A percentile compares a stretch with the other conserved stretches of the same genome.
phyloP scores from a whole-genome alignment of 768 basidiomycete species.

The Tephrocybe sp. region DNA sequence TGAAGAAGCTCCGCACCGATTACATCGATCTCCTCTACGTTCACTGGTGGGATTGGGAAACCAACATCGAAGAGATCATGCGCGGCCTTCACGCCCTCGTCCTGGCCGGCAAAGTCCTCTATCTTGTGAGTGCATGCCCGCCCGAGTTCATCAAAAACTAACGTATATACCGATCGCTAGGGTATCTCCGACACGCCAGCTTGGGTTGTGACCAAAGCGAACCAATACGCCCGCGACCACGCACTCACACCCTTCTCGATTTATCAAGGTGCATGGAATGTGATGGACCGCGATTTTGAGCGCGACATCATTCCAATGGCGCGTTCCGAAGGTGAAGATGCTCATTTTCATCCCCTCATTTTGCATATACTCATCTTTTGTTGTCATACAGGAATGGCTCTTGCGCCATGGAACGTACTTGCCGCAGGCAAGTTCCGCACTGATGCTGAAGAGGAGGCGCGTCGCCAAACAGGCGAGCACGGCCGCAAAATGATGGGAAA shows the following conservation, averaged over 20 bases:
- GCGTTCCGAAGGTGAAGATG: conserved; percentile 33
- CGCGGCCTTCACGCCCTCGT: conserved; percentile 52
- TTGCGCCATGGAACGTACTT: conserved; percentile 25
- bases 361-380: too few relatives aligned
- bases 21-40: conserved; percentile 50
- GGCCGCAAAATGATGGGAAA: conserved; percentile 15
- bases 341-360: too few relatives aligned
- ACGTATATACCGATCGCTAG: conserved; percentile 13
- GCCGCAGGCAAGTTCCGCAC: conserved; percentile 46
- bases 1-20: conserved; percentile 45
- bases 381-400: conserved; percentile 25
- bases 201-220: conserved; percentile 43
- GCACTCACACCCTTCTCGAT: conserved; percentile 47
- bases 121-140: conserved; percentile 27
- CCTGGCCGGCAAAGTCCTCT: conserved; percentile 49
- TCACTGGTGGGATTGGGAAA: conserved; percentile 54
- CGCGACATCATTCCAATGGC: conserved; percentile 48
- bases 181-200: conserved; percentile 40
- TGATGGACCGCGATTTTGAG: conserved; percentile 43
- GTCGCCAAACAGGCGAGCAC: conserved; percentile 23
- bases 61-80: conserved; percentile 59
- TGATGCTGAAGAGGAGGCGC: conserved; percentile 34
- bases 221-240: conserved; percentile 46
- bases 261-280: conserved; percentile 46
- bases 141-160: background rate